Conservation (phyloP, 2,329 filamentous ascomycete genomes). For the Sclerotinia spermophila region DNA sequence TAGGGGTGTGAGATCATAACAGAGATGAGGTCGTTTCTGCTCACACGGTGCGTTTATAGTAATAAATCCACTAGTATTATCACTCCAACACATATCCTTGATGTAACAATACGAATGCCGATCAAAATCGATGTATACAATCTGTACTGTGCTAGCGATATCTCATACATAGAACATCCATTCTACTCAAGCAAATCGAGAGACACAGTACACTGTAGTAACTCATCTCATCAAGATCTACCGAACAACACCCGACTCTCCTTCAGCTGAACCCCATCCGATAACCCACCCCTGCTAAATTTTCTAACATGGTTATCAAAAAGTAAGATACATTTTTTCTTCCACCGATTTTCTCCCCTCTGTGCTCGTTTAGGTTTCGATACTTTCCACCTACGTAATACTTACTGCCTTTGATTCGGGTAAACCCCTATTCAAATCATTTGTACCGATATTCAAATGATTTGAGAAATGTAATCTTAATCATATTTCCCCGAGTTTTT, state of each 20-base stretch:
- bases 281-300: background rate
- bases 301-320: no score
- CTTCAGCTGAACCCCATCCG: background rate
- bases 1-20: background rate
- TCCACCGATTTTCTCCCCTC: background rate
- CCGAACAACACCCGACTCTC: background rate
- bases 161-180: no score
- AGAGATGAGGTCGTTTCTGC: background rate
- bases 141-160: background rate
- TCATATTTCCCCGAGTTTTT: background rate
- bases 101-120: background rate
- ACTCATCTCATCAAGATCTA: background rate
- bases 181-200: no score
- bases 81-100: no score
- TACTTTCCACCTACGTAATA: background rate
- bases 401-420: background rate
- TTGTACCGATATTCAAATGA: background rate
- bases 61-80: background rate
- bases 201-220: background rate
- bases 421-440: background rate
- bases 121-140: background rate
- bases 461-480: no score
- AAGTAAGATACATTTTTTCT: background rate
- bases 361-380: background rate
- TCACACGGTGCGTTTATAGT: background rate